phyloP scores from a whole-genome alignment of 768 basidiomycete genomes.

The Piloderma croceum region DNA sequence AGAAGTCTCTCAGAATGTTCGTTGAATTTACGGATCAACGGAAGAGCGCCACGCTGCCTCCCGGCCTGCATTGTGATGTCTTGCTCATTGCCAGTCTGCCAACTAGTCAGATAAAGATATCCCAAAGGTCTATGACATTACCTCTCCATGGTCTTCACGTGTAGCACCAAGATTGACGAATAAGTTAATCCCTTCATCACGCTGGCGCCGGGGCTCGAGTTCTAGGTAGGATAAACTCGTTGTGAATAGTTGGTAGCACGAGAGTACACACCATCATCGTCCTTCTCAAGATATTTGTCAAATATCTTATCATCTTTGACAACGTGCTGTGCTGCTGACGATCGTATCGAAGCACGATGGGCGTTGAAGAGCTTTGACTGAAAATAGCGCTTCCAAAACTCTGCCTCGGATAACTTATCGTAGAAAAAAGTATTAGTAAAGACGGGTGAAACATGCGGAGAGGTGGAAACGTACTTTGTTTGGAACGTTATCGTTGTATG shows the following conservation, averaged over 20 bases:
- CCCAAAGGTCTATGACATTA: slow-evolving; percentile 29
- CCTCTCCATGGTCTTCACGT: slow-evolving; percentile 85
- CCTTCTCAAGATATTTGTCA: slow-evolving; percentile 92
- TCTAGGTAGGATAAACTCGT: slow-evolving; percentile 36
- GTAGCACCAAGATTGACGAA: slow-evolving; percentile 88
- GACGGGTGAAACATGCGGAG: slow-evolving; percentile 9
- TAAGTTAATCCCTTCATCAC: slow-evolving; percentile 62
- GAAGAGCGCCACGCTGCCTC: slow-evolving; percentile 78
- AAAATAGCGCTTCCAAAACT: slow-evolving; percentile 97
- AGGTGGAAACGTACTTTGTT: slow-evolving; percentile 48
- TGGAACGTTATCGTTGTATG: slow-evolving; percentile 91
- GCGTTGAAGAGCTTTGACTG: slow-evolving; percentile 93
- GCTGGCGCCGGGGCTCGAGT: slow-evolving; percentile 68
- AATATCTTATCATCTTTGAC: slow-evolving; percentile 91
- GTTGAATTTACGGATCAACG: slow-evolving; percentile 94
- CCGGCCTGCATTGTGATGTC: slow-evolving; percentile 97
- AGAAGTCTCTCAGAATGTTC: slow-evolving; percentile 91
- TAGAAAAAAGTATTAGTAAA: slow-evolving; percentile 4
- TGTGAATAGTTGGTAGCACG: background rate
- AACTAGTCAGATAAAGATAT: slow-evolving; percentile 2
- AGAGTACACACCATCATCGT: slow-evolving; percentile 74
- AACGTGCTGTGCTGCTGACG: slow-evolving; percentile 75
- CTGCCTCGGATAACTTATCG: slow-evolving; percentile 73
- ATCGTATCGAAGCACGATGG: slow-evolving; percentile 89
- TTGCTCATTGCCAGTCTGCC: slow-evolving; percentile 79